Percentiles rank a stretch among this genome's conserved stretches.
Conservation (phyloP, 1,284 basidiomycete genomes). For the Laetiporus sulphureus region DNA sequence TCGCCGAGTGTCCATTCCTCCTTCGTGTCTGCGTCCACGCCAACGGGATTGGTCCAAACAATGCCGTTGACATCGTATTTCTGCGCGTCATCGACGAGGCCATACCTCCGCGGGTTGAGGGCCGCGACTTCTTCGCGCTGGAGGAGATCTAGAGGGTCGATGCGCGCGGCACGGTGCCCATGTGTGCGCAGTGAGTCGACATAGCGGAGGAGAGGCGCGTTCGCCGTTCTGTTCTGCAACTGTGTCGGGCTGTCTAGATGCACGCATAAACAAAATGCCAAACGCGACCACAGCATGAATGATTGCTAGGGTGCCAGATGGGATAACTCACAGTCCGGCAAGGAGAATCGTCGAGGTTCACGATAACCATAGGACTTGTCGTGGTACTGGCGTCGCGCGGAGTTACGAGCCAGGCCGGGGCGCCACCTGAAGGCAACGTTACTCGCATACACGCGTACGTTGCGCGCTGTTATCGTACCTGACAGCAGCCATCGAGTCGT, state of each 20-base stretch:
- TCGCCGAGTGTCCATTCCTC: conserved; percentile 67
- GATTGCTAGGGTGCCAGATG: not conserved
- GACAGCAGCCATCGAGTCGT: too few relatives aligned
- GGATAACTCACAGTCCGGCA: conserved; percentile 69
- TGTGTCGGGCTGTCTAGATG: conserved; percentile 66
- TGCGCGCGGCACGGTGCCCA: conserved; percentile 73
- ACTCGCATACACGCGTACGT: too few relatives aligned
- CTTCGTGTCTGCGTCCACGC: conserved; percentile 34
- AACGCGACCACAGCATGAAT: not conserved
- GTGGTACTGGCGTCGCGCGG: conserved; percentile 46
- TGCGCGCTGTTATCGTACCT: too few relatives aligned
- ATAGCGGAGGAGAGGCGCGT: conserved; percentile 79
- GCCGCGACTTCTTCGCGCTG: conserved; percentile 81
- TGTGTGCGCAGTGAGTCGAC: conserved; percentile 80
- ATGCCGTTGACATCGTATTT: conserved; percentile 77
- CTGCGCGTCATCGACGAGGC: conserved; percentile 46
- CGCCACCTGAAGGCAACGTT: too few relatives aligned
- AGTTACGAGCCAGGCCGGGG: too few relatives aligned
- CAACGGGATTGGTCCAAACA: conserved; percentile 59
- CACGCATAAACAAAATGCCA: not conserved
- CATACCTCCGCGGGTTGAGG: conserved; percentile 74
- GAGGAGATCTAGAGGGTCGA: conserved; percentile 84
- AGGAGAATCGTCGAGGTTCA: conserved; percentile 51
- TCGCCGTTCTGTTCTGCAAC: conserved; percentile 65
- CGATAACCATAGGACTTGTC: conserved; percentile 82